Evolutionary conservation across 331 rosid genomes (phyloP), one percentile per base, ranked within the genome.

Genomic region (Stylosanthes scabra): DNA sequence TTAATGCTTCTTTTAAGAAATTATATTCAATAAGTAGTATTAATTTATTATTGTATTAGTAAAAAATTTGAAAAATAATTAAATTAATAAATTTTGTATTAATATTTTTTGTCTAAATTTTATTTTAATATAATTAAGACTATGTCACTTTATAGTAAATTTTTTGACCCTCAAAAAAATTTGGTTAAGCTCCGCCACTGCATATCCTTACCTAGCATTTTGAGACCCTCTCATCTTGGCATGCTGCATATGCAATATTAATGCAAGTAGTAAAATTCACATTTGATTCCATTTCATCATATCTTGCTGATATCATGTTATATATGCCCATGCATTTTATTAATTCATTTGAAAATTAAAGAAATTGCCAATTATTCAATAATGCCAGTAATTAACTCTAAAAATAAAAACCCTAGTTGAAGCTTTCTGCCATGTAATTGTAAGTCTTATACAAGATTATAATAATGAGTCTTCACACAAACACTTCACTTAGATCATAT

Each of bases 221-320:
- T 28, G 63, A 58, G 63, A 34, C 20, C 12, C 7, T 25, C 27
- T 11, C 15, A 2, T 59, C 63, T 10, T 11, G 45, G 10, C 63
- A 7, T 34, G 8, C 39, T 27, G 59, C 29, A 16, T 27, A 28
- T 57, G 13, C 11, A 57, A n/a, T n/a, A 20, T 20, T 20, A 57
- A 27, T 5, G 41, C 62, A 27, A 57, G 39, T 10, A 27, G 14
- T 57, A 39, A 56, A 25, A 9, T 56, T 25, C 37, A 56, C n/a
- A 56, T 56, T 27, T 25, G 61, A 55, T 56, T 20, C 37, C 34
- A 5, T 8, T 56, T 56, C 61, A 56, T 56, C 61, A 56, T 54
- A 2, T 11, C 3, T 9, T 20, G 61, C 37, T 9, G 61, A 56
- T 9, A 54, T 54, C 29, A 54, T 11, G 59, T 7, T 45, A 2